These are phyloP conservation scores for Sporisorium exsertum DNA, from an alignment of 1,284 basidiomycete genomes.

Conservation along the genomic window DNA sequence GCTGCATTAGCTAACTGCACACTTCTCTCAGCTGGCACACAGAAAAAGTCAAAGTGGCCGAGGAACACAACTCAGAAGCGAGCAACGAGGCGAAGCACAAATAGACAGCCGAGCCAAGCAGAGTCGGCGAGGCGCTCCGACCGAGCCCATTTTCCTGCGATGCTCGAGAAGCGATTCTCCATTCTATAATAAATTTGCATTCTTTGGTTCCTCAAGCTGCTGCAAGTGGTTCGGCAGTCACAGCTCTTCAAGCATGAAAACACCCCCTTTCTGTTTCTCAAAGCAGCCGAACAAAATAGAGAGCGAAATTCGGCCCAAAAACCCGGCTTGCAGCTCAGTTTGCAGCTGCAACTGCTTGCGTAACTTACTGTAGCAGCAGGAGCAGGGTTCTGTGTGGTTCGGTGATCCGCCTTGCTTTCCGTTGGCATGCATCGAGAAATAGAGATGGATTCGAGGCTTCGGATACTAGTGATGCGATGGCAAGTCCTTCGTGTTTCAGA, in stretches of 20 bases:
- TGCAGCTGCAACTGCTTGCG: not conserved
- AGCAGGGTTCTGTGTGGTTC: too few relatives aligned
- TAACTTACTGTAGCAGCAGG: too few relatives aligned
- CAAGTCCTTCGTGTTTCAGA: too few relatives aligned
- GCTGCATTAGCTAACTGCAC: not conserved
- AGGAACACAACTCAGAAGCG: slow-evolving; percentile 3
- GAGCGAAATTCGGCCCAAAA: too few relatives aligned
- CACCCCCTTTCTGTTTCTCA: too few relatives aligned
- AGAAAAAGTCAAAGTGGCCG: not conserved
- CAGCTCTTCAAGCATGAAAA: not conserved
- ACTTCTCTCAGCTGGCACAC: slow-evolving; percentile 5
- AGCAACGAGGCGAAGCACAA: not conserved
- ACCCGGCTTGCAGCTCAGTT: not conserved
- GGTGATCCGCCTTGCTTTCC: too few relatives aligned
- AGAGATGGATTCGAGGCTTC: too few relatives aligned
- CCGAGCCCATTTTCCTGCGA: too few relatives aligned
- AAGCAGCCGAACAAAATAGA: not conserved
- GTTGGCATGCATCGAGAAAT: too few relatives aligned
- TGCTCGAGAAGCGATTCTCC: not conserved
- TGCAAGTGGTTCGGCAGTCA: slow-evolving; percentile 6
- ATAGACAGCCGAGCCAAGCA: slow-evolving; percentile 2
- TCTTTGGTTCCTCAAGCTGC: not conserved
- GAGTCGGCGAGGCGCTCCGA: not conserved
- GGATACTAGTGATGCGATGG: too few relatives aligned
- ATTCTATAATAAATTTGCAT: too few relatives aligned